Evolutionary conservation across 108 stramenopile species (phyloP).

Genomic region (Epithemia pelagica): DNA sequence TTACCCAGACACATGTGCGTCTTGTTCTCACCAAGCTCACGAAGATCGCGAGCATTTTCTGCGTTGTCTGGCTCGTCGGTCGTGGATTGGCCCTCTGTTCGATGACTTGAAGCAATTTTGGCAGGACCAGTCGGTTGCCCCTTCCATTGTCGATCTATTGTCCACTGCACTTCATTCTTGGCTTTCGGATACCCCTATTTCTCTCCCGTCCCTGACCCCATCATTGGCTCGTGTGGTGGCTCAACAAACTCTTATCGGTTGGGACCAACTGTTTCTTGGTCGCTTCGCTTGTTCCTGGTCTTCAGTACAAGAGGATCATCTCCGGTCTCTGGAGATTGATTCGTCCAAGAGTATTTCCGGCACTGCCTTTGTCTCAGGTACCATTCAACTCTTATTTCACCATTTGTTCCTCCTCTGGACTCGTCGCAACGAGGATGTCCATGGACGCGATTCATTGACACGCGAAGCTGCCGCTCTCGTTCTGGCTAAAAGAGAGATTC

Average conservation of each 20-base stretch:
- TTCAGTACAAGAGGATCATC: too few relatives aligned
- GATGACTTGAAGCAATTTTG: background rate
- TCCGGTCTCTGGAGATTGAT: too few relatives aligned
- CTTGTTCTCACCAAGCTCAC: background rate
- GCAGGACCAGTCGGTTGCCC: background rate
- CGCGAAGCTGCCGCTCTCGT: too few relatives aligned
- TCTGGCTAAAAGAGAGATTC: too few relatives aligned
- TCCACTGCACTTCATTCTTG: background rate
- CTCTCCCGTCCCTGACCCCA: background rate
- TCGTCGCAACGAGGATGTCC: background rate
- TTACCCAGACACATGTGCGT: background rate
- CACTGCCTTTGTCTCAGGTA: background rate
- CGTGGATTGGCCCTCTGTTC: background rate
- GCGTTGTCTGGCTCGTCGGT: background rate
- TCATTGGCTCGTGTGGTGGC: background rate
- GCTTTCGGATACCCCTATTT: background rate
- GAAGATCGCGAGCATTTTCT: background rate
- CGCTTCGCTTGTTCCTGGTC: background rate
- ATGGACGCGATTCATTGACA: background rate
- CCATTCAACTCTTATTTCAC: background rate
- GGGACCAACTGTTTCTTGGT: background rate
- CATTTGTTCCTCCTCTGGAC: background rate
- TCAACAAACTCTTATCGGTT: background rate
- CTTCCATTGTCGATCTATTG: background rate
- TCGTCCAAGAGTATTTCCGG: too few relatives aligned